Base-by-base conservation (phyloP, 345 rosid genomes). In the Gossypium arboreum region DNA sequence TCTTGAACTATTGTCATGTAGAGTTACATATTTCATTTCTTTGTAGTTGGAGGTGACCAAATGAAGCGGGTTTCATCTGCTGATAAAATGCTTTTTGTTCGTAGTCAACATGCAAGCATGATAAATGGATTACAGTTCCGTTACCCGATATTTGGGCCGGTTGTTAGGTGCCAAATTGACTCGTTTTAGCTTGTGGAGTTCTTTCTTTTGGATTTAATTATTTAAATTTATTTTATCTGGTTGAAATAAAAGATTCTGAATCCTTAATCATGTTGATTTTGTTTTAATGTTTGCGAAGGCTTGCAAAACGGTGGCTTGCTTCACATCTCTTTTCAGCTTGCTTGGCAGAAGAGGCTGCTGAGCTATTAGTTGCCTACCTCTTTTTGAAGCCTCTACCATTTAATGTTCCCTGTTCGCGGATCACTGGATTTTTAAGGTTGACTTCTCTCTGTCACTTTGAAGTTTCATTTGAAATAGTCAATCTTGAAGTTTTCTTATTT, bases 301-400 rank as follows among this genome's bases (percentile, higher is more conserved):
- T 94, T 82, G 98, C 94, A 72, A 94, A 94, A 80, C 85, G 98
- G 77, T 92, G 98, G 98, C 88, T 93, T 73, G 85, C 92, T 80
- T 83, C 98, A 3, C 98, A 92, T 88, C 81, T 92, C 69, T 94
- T 91, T 87, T 94, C 98, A 61, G 91, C 95, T 65, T 91, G 97
- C 81, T 85, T 94, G 84, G 86, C 60, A 27, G 98, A 91, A 81
- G 98, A 92, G 87, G 92, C 89, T 71, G 80, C 90, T 73, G 98
- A 92, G 83, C 87, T 94, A 12, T 71, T 92, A 84, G 98, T 92
- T 59, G 96, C 98, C 0, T 71, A 88, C 81, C 83, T 92, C 66
- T 91, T 94, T 88, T 74, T 92, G 81, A 83, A 89, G 81, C 89
- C 95, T 77, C 82, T 91, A 58, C 98, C 97, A 77, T 92, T 88